phyloP scores from a whole-genome alignment of 768 basidiomycete species.

The Dacryopinax primogenitus region DNA sequence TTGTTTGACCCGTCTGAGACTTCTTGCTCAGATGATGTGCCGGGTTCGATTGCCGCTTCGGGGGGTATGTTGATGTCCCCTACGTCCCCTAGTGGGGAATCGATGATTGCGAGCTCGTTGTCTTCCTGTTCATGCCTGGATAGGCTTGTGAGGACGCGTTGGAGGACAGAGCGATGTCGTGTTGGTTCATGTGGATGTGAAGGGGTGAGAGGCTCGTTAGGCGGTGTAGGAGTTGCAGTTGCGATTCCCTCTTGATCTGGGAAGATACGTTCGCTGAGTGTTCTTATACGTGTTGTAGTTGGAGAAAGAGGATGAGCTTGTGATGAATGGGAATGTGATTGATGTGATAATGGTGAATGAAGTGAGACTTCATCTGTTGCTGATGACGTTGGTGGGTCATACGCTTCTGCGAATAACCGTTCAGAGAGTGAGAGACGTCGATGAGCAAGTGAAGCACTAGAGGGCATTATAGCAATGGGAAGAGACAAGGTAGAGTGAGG shows the following conservation, averaged over 20 bases:
- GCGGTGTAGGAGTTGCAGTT: not conserved
- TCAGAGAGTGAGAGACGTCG: too few species aligned
- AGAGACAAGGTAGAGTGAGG: too few species aligned
- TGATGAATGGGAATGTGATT: too few species aligned
- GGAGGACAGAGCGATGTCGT: not conserved
- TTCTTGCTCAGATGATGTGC: not conserved
- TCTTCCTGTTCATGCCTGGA: too few species aligned
- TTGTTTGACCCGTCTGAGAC: not conserved
- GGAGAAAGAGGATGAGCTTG: too few species aligned
- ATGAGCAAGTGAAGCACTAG: not conserved
- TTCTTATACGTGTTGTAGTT: too few species aligned
- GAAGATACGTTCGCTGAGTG: not conserved
- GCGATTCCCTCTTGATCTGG: not conserved
- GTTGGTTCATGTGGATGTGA: not conserved
- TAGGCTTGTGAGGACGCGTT: not conserved
- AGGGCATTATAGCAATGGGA: not conserved
- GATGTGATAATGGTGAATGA: too few species aligned
- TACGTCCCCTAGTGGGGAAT: too few species aligned
- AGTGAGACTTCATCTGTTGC: not conserved
- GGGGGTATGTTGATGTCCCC: not conserved
- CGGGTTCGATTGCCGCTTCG: not conserved
- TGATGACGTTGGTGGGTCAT: not conserved
- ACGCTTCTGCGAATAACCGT: not conserved
- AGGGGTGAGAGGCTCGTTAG: not conserved
- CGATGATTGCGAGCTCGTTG: not conserved